These are phyloP conservation scores for Stenogyne calaminthoides DNA, from an alignment of 305 asterid species.

Conservation along the genomic window DNA sequence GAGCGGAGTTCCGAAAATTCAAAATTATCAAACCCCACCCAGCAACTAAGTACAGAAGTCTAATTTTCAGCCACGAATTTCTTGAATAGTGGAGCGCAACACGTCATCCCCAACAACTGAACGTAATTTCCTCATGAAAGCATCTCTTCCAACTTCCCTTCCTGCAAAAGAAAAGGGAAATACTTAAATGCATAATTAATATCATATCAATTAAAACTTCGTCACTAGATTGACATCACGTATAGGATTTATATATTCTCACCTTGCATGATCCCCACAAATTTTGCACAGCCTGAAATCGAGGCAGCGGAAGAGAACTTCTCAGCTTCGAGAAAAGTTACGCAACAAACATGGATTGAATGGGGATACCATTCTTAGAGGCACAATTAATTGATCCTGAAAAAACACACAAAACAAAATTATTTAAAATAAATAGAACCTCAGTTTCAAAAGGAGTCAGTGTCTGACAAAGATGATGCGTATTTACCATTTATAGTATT, in stretches of 20 bases:
- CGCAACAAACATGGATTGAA: conserved; percentile 31
- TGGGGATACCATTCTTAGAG: conserved; percentile 30
- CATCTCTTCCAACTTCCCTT: conserved; percentile 51
- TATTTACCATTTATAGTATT: conserved; percentile 37
- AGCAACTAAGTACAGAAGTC: conserved; percentile 38
- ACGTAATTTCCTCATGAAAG: conserved; percentile 50
- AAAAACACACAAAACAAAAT: background rate
- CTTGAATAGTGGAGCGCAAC: conserved; percentile 52
- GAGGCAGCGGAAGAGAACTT: conserved; percentile 49
- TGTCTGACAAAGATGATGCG: background rate
- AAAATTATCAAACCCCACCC: conserved; percentile 32
- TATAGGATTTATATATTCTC: conserved; percentile 1
- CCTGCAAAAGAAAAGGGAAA: conserved; percentile 43
- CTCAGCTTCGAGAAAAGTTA: conserved; percentile 49
- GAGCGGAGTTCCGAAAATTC: background rate
- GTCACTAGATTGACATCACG: background rate
- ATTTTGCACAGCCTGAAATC: conserved; percentile 43
- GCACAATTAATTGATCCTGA: conserved; percentile 40
- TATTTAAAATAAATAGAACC: background rate
- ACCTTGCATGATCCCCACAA: conserved; percentile 55
- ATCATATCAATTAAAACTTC: background rate
- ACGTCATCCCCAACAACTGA: conserved; percentile 56
- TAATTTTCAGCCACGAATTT: conserved; percentile 63
- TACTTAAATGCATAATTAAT: background rate
- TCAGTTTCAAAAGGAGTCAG: background rate